Conservation (phyloP, 1,284 basidiomycete genomes). For the Tylopilus sp. region DNA sequence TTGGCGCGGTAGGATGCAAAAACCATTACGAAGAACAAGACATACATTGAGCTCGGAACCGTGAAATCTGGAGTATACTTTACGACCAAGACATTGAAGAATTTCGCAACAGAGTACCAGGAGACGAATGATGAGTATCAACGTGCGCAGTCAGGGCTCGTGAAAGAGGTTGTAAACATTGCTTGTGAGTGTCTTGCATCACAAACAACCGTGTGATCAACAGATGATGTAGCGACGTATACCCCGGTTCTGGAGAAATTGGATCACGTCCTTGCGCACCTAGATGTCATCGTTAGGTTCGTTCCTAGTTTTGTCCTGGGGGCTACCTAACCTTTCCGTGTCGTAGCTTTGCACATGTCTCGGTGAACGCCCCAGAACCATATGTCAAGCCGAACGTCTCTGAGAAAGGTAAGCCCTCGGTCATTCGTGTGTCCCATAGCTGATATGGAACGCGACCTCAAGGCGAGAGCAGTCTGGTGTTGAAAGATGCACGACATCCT, state of each 20-base stretch:
- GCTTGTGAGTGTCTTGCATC: conserved; percentile 61
- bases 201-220: not conserved
- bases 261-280: conserved; percentile 83
- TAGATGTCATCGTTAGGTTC: conserved; percentile 90
- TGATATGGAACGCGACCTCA: conserved; percentile 1
- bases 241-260: conserved; percentile 88
- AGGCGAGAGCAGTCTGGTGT: conserved; percentile 78
- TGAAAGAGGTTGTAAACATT: conserved; percentile 92
- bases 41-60: conserved; percentile 84
- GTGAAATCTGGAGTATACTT: conserved; percentile 91
- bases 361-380: conserved; percentile 80
- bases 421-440: not conserved
- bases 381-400: conserved; percentile 83
- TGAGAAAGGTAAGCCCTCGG: conserved; percentile 58
- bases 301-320: not conserved
- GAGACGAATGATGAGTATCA: conserved; percentile 73
- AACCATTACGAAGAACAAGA: conserved; percentile 64
- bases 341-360: conserved; percentile 83
- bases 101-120: conserved; percentile 72
- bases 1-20: conserved; percentile 70
- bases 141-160: conserved; percentile 77
- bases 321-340: not conserved
- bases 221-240: conserved; percentile 70
- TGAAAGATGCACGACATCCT: conserved; percentile 89
- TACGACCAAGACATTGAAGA: conserved; percentile 79